Percentiles rank a stretch among this genome's conserved stretches.
Evolutionary conservation across 495 filamentous ascomycete genomes (phyloP).

Genomic region (Aspergillus carlsbadensis): DNA sequence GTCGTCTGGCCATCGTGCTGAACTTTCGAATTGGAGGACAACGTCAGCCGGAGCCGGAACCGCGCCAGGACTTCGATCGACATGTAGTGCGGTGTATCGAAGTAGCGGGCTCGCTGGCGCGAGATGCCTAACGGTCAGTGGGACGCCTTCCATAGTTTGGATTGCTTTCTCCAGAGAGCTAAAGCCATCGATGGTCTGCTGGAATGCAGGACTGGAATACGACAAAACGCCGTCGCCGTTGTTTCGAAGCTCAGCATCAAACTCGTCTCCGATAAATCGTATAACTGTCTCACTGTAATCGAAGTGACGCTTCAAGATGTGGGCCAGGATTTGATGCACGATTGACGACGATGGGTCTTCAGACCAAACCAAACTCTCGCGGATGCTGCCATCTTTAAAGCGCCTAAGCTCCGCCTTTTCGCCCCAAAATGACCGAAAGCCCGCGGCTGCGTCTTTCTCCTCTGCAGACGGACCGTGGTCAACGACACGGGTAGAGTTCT

Average conservation of each 20-base stretch:
- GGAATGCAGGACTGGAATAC: slow-evolving; percentile 50
- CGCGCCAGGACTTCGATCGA: slow-evolving; percentile 32
- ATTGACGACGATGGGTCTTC: slow-evolving; percentile 59
- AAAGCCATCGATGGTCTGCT: slow-evolving; percentile 60
- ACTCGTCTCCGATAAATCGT: slow-evolving; percentile 60
- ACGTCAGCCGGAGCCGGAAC: slow-evolving; percentile 57
- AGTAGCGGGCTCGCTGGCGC: slow-evolving; percentile 67
- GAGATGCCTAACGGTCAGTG: slow-evolving; percentile 76
- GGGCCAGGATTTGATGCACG: slow-evolving; percentile 74
- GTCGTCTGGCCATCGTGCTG: slow-evolving; percentile 90
- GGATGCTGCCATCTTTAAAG: slow-evolving; percentile 55
- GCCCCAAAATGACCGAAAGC: slow-evolving; percentile 53
- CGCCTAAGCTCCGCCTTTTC: slow-evolving; percentile 54
- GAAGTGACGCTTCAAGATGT: slow-evolving; percentile 69
- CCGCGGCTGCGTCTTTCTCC: slow-evolving; percentile 53
- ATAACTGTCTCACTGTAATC: slow-evolving; percentile 50
- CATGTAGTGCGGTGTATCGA: slow-evolving; percentile 65
- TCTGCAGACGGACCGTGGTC: slow-evolving; percentile 87
- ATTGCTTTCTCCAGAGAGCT: slow-evolving; percentile 69
- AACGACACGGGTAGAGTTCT: slow-evolving; percentile 67
- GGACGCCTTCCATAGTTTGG: slow-evolving; percentile 71
- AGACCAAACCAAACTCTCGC: slow-evolving; percentile 77
- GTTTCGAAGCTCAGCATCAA: slow-evolving; percentile 53
- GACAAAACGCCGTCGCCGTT: slow-evolving; percentile 36
- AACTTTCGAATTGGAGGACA: slow-evolving; percentile 88